These are phyloP conservation scores for Penicillium fimorum DNA, from an alignment of 495 filamentous ascomycete genomes.

Conservation along the genomic window DNA sequence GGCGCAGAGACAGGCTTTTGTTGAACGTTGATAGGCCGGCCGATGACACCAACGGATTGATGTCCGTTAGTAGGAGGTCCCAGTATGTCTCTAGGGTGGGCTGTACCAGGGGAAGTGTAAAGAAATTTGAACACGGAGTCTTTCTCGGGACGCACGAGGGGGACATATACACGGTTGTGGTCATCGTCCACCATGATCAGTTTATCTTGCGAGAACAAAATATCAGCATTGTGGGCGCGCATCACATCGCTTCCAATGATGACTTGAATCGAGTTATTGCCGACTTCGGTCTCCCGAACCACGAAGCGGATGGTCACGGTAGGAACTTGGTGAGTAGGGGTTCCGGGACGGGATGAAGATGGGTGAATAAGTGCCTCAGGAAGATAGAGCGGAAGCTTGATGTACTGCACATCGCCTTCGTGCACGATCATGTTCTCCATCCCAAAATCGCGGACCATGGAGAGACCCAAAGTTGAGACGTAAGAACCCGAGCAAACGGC, in stretches of 20 bases:
- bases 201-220: constrained; percentile 87
- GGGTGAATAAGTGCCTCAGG: constrained; percentile 84
- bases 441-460: constrained; percentile 69
- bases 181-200: constrained; percentile 85
- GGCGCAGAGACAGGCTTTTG: constrained; percentile 24
- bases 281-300: constrained; percentile 55
- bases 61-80: constrained; percentile 22
- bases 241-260: constrained; percentile 87
- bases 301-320: constrained; percentile 74
- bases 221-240: constrained; percentile 82
- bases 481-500: constrained; percentile 91
- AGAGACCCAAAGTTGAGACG: constrained; percentile 71
- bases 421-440: constrained; percentile 64
- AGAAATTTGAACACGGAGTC: constrained; percentile 76
- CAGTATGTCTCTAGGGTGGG: constrained; percentile 10
- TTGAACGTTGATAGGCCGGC: constrained; percentile 16
- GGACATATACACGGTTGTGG: constrained; percentile 83
- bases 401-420: constrained; percentile 60
- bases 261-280: constrained; percentile 64
- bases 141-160: constrained; percentile 90
- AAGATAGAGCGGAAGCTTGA: constrained; percentile 80
- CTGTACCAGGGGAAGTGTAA: constrained; percentile 51
- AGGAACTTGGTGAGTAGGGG: constrained; percentile 77
- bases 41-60: constrained; percentile 31
- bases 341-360: constrained; percentile 67